Percentiles rank a stretch among this genome's conserved stretches.
Evolutionary conservation across 139 green algal species (phyloP).

Genomic region (Desmodesmus armatus): DNA sequence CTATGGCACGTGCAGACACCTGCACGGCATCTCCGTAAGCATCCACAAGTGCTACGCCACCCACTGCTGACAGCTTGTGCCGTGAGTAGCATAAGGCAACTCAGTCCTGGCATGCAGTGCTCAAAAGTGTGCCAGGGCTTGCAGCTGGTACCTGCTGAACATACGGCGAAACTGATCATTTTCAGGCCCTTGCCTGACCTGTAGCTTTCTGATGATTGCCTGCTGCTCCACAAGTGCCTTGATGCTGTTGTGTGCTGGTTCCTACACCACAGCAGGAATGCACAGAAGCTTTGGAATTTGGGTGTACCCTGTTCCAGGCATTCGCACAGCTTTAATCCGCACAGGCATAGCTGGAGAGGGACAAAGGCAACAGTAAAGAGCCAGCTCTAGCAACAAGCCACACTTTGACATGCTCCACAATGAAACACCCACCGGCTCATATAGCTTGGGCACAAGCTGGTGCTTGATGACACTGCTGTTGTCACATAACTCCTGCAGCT

Average conservation of each 20-base stretch:
- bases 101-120: background rate
- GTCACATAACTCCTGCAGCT: slow-evolving; percentile 26
- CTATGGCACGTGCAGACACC: background rate
- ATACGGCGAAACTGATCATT: background rate
- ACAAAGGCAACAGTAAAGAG: background rate
- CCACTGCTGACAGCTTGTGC: background rate
- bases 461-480: background rate
- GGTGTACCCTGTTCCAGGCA: background rate
- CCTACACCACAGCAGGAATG: slow-evolving; percentile 43
- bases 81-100: background rate
- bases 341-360: background rate
- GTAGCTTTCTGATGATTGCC: slow-evolving; percentile 47
- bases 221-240: slow-evolving; percentile 33
- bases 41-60: background rate
- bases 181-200: slow-evolving; percentile 36
- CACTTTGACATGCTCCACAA: background rate
- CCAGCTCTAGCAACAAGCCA: background rate
- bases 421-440: background rate
- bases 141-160: too few relatives aligned
- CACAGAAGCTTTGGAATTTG: background rate
- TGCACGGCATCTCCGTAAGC: background rate
- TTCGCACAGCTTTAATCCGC: background rate
- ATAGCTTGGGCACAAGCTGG: background rate
- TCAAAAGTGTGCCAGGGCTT: too few relatives aligned
- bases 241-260: slow-evolving; percentile 41